Percentiles rank a stretch among this genome's conserved stretches.
Conservation (phyloP, 2,329 filamentous ascomycete genomes). For the Chaetomium sp. region DNA sequence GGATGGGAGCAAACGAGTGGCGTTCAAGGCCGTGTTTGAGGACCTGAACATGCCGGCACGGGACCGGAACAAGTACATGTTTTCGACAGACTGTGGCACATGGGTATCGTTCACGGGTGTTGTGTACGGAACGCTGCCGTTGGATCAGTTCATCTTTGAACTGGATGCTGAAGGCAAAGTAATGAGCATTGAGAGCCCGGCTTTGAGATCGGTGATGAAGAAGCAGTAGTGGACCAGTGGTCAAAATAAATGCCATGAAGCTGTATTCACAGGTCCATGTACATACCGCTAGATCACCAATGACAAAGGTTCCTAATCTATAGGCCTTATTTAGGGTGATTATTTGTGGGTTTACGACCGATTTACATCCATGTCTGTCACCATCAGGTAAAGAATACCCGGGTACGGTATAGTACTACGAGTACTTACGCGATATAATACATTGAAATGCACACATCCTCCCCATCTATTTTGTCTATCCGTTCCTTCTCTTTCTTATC, state of each 20-base stretch:
- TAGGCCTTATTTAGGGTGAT: too few species aligned
- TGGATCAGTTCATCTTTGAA: slow-evolving; percentile 23
- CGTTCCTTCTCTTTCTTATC: too few species aligned
- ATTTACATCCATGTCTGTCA: too few species aligned
- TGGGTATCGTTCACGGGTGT: slow-evolving; percentile 22
- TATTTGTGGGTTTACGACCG: too few species aligned
- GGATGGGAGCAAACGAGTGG: slow-evolving; percentile 13
- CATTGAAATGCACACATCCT: too few species aligned
- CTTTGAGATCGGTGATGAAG: slow-evolving; percentile 18
- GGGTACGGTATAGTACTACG: too few species aligned
- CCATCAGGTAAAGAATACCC: too few species aligned
- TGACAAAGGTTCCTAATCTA: too few species aligned
- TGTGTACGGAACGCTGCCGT: slow-evolving; percentile 18
- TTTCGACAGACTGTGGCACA: slow-evolving; percentile 22
- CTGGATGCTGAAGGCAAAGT: slow-evolving; percentile 15
- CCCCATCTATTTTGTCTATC: too few species aligned
- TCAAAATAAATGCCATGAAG: neutral
- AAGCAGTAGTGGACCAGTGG: slow-evolving; percentile 6
- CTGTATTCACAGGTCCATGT: neutral
- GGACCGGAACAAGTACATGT: slow-evolving; percentile 14
- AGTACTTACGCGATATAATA: too few species aligned
- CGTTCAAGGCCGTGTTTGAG: slow-evolving; percentile 22
- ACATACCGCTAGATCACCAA: too few species aligned
- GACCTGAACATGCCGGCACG: slow-evolving; percentile 14
- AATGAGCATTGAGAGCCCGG: slow-evolving; percentile 18